Evolutionary conservation across 73 alveolate genomes (phyloP).

Genomic region (Diophrys sp.): DNA sequence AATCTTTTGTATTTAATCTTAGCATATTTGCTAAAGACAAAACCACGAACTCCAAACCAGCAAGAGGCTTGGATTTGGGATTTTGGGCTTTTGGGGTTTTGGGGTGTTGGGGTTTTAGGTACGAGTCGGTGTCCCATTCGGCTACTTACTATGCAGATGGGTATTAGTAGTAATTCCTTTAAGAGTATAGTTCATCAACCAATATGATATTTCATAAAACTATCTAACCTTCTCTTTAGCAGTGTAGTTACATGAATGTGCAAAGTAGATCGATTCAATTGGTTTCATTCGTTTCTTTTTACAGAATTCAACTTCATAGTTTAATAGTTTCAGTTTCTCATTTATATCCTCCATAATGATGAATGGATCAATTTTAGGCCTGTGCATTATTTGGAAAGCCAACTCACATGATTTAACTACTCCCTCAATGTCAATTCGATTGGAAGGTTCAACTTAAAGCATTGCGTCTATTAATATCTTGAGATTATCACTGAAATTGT

Average conservation of each 20-base stretch:
- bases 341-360: constrained; percentile 86
- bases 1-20: neutral
- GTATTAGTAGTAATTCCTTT: no score
- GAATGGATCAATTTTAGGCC: constrained; percentile 78
- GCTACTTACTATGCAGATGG: no score
- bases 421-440: constrained; percentile 65
- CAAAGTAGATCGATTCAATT: constrained; percentile 64
- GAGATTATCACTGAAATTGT: constrained; percentile 60
- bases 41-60: no score
- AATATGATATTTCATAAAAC: constrained; percentile 42
- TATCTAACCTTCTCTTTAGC: constrained; percentile 16
- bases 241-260: constrained; percentile 28
- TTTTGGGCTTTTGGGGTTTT: no score
- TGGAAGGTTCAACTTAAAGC: constrained; percentile 83
- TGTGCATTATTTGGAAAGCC: constrained; percentile 41
- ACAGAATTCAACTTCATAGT: constrained; percentile 81
- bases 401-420: constrained; percentile 63
- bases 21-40: constrained; percentile 8
- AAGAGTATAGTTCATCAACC: no score
- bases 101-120: no score
- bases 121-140: no score
- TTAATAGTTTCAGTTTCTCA: constrained; percentile 78
- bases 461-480: constrained; percentile 63
- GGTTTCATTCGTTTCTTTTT: constrained; percentile 53
- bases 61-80: no score